A percentile compares a stretch with the other conserved stretches of the same genome.
These are phyloP conservation scores for Dendrocalamus latiflorus DNA, from an alignment of 202 grass and related monocot genomes.

Conservation along the genomic window DNA sequence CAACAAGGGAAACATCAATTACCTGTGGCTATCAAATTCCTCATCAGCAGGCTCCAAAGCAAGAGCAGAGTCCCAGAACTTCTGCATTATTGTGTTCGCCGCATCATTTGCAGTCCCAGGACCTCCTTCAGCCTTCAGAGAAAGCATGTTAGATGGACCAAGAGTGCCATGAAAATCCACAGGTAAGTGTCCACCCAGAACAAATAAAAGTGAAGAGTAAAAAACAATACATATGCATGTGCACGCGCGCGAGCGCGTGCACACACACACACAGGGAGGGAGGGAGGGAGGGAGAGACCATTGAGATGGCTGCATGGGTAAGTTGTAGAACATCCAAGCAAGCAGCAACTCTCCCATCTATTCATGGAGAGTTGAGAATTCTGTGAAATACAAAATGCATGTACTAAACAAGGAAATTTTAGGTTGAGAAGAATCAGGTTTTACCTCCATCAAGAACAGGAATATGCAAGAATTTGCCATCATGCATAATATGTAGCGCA, in stretches of 20 bases:
- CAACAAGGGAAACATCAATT: no score
- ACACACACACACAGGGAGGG: neutral
- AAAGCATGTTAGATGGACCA: conserved; percentile 16
- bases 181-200: neutral
- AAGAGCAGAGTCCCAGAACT: conserved; percentile 94
- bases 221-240: neutral
- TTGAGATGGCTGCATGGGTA: conserved; percentile 89
- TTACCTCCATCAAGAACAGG: conserved; percentile 91
- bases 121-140: conserved; percentile 63
- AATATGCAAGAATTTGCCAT: conserved; percentile 94
- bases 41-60: conserved; percentile 69
- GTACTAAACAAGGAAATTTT: conserved; percentile 8
- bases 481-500: no score
- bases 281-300: conserved; percentile 40
- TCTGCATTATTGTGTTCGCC: conserved; percentile 82
- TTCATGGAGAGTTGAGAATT: conserved; percentile 17
- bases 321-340: conserved; percentile 97
- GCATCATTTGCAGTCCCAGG: conserved; percentile 67
- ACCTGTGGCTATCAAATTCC: conserved; percentile 76
- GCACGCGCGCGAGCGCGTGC: no score
- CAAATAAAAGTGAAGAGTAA: neutral
- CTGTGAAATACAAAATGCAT: conserved; percentile 2
- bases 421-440: conserved; percentile 7
- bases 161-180: neutral
- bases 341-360: conserved; percentile 71